Evolutionary conservation across 306 rosid species (phyloP), one percentile per base, ranked within the genome.

Genomic region (Cotoneaster glaucophyllus): DNA sequence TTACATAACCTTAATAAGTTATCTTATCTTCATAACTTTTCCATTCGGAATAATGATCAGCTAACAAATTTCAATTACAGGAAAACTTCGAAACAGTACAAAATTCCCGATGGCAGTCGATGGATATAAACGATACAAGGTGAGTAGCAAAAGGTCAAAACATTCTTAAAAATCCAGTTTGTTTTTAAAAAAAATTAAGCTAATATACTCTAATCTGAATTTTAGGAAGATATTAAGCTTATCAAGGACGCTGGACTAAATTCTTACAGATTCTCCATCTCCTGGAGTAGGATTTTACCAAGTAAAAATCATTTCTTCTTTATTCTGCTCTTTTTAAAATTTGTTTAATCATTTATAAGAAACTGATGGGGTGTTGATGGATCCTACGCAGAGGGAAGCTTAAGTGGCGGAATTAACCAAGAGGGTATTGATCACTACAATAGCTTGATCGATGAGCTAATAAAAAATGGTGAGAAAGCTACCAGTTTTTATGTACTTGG

Each of bases 271-370:
- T 81, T 85, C 45, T 81, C 83, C 67, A 78, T 85, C 54, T 79
- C 88, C 19, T 81, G 85, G 88, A 52, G 79, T 17, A 74, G 85
- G 37, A 75, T 85, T 75, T 75, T 85, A 66, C 88, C 88, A 25
- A 21, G 85, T 84, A 74, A 37, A 48, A 48, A 37, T 37, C 6
- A 48, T 48, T 48, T 48, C 52, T 48, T 48, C 53, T 15, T 48
- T 14, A 31, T 18, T 11, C 6, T 22, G 45, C 3, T 6, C 6
- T 24, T 59, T 18, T 12, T 25, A 11, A 59, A 48, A 17, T 14
- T 25, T 2, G 26, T 57, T 10, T 57, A 1, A 22, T 22, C 12
- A 18, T 11, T 3, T 21, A 22, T 21, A 53, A 53, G 9, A 19
- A 53, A 8, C 21, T 21, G n/a, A 53, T 19, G 58, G 28, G 28